Conservation (phyloP, 2,329 filamentous ascomycete species). For the Nigrospora sphaerica region DNA sequence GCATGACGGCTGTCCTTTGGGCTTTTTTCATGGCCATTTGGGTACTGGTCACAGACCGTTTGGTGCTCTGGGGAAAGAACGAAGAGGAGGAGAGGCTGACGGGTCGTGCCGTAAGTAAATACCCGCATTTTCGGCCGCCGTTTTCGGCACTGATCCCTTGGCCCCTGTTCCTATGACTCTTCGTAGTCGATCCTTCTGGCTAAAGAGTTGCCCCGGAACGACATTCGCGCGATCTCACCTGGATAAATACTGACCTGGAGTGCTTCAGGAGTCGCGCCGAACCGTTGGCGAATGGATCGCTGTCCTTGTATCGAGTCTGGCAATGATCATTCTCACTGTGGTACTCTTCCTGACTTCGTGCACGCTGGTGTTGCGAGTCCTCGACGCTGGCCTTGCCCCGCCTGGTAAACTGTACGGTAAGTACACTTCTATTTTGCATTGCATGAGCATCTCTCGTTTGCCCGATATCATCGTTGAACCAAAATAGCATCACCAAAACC, state of each 20-base stretch:
- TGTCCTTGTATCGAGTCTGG: slow-evolving; percentile 67
- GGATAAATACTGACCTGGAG: too few species aligned
- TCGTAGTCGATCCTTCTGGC: too few species aligned
- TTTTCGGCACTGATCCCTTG: too few species aligned
- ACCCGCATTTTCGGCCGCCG: too few species aligned
- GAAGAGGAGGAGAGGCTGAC: slow-evolving; percentile 92
- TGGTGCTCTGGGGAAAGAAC: slow-evolving; percentile 84
- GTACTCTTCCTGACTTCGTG: slow-evolving; percentile 70
- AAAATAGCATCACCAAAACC: too few species aligned
- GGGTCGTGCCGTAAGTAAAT: slow-evolving; percentile 50
- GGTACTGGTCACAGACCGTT: slow-evolving; percentile 70
- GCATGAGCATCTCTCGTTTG: too few species aligned
- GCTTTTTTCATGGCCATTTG: slow-evolving; percentile 72
- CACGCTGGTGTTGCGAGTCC: slow-evolving; percentile 70
- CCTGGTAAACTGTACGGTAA: slow-evolving; percentile 63
- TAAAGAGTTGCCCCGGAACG: too few species aligned
- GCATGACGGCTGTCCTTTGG: slow-evolving; percentile 79
- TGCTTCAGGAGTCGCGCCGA: slow-evolving; percentile 60
- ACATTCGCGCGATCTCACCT: too few species aligned
- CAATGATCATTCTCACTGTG: slow-evolving; percentile 61
- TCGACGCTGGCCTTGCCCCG: slow-evolving; percentile 67
- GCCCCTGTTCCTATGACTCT: too few species aligned
- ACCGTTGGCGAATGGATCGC: slow-evolving; percentile 78
- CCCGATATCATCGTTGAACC: too few species aligned
- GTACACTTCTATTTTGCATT: too few species aligned